Evolutionary conservation across 768 basidiomycete genomes (phyloP), one percentile per base, ranked within the genome.

Genomic region (Hebeloma cylindrosporum): DNA sequence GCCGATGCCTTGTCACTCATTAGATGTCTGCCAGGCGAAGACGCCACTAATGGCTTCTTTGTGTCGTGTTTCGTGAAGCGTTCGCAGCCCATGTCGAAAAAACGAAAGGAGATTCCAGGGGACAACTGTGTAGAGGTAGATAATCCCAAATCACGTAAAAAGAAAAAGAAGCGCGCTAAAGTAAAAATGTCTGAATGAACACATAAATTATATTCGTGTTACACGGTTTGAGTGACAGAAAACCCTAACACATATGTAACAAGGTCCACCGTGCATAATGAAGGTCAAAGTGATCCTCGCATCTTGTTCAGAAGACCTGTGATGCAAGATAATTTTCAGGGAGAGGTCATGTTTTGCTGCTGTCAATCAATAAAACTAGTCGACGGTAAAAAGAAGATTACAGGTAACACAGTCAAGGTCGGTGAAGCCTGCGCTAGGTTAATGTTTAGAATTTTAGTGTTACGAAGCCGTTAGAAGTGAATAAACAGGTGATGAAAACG

Each of bases 11-110:
- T 69, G 3, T 80, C 81, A 8, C 60, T 89, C 14, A 57, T 93
- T 20, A 80, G 90, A 13, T 92, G 89, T 61, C 75, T 77, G 20
- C 82, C 90, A 10, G 81, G 83, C 42, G 88, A 87, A 48, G 93
- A 98, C 58, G 80, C 78, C 27, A 93, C 90, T 9, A 98, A 98
- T 58, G 96, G 96, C 0, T 99, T 99, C 71, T 99, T 99, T 56
- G 94, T 99, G 17, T 84, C 90, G n/a, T 96, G 88, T 63, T 93
- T 98, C 61, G 70, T 91, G 22, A 70, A 62, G 40, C 29, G 23
- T 17, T 18, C 11, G 13, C 35, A 45, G 27, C 45, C 40, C 16
- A 47, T 41, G 17, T 39, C 41, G 17, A 62, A 59, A 48, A 58
- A 68, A 42, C 64, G 65, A 45, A 53, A 55, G 50, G 37, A 41